Evolutionary conservation across 768 basidiomycete species (phyloP).

Genomic region (Cystofilobasidium bisporidii): DNA sequence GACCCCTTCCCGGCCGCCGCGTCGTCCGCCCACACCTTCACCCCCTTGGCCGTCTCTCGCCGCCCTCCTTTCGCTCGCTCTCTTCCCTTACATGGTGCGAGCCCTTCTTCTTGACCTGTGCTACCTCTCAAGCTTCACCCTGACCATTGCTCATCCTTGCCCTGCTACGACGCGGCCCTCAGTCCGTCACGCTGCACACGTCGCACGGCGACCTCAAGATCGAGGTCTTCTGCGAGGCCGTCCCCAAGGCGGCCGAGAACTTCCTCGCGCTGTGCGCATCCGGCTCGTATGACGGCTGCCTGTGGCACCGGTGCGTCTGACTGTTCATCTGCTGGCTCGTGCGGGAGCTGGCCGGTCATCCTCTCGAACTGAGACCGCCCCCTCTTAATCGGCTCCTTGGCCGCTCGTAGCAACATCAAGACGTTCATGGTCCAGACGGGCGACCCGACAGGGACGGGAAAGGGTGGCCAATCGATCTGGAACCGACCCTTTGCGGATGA

Average conservation of each 20-base stretch:
- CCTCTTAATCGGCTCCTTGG: too few species aligned
- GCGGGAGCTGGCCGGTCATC: not conserved
- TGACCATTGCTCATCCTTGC: too few species aligned
- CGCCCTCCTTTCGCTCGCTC: too few species aligned
- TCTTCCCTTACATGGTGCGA: too few species aligned
- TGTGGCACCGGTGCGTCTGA: slow-evolving; percentile 57
- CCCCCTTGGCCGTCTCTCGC: too few species aligned
- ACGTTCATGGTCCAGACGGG: slow-evolving; percentile 79
- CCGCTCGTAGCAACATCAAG: slow-evolving; percentile 88
- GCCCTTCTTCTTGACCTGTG: too few species aligned
- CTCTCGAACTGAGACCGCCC: too few species aligned
- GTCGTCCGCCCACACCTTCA: too few species aligned
- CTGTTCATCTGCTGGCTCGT: not conserved
- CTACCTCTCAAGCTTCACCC: too few species aligned
- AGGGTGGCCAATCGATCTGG: slow-evolving; percentile 96
- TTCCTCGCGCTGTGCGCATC: slow-evolving; percentile 90
- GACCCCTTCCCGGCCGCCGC: too few species aligned
- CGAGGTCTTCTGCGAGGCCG: slow-evolving; percentile 93
- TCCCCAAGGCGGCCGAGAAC: slow-evolving; percentile 95
- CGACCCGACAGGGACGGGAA: slow-evolving; percentile 62
- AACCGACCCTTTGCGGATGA: slow-evolving; percentile 85
- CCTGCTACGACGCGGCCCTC: too few species aligned
- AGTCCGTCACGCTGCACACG: slow-evolving; percentile 90
- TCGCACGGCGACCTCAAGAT: slow-evolving; percentile 95
- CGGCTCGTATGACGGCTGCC: slow-evolving; percentile 67